These are phyloP conservation scores for Neonectria ditissima DNA, from an alignment of 2,329 filamentous ascomycete species.

Conservation along the genomic window DNA sequence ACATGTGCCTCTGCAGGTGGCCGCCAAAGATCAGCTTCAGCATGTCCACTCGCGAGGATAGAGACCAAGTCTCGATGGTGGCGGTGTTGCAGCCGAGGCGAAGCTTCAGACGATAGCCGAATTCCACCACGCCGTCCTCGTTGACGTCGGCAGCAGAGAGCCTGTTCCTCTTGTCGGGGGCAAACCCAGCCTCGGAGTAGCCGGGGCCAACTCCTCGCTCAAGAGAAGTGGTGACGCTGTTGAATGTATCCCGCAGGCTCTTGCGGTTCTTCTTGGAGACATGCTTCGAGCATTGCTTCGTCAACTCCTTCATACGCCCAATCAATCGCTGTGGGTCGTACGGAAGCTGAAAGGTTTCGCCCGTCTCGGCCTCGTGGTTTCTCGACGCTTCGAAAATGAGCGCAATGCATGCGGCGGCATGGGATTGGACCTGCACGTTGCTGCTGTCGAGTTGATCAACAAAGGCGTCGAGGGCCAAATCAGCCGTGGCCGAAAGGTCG, in stretches of 20 bases:
- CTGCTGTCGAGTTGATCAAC: conserved; percentile 86
- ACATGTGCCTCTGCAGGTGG: conserved; percentile 55
- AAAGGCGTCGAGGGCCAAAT: conserved; percentile 81
- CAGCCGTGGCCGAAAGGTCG: conserved; percentile 77
- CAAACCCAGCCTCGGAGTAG: conserved; percentile 62
- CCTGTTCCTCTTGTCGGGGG: conserved; percentile 56
- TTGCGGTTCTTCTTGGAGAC: conserved; percentile 63
- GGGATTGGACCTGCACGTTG: conserved; percentile 78
- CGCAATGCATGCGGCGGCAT: conserved; percentile 83
- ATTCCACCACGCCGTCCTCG: conserved; percentile 59
- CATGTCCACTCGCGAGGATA: conserved; percentile 61
- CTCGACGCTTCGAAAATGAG: conserved; percentile 80
- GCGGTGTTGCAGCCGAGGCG: conserved; percentile 59
- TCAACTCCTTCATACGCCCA: conserved; percentile 61
- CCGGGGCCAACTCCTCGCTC: conserved; percentile 66
- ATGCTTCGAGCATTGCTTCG: conserved; percentile 60
- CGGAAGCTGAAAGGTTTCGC: conserved; percentile 61
- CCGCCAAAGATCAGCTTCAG: conserved; percentile 62
- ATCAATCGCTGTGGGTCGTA: conserved; percentile 64
- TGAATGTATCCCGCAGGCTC: conserved; percentile 60
- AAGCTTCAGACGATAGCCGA: conserved; percentile 66
- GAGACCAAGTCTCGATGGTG: conserved; percentile 64
- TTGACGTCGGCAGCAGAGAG: conserved; percentile 56
- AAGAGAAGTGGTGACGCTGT: conserved; percentile 66
- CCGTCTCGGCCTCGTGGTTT: conserved; percentile 61